Evolutionary conservation across 805 yeast genomes (phyloP).

Genomic region (Candida andamanensis): DNA sequence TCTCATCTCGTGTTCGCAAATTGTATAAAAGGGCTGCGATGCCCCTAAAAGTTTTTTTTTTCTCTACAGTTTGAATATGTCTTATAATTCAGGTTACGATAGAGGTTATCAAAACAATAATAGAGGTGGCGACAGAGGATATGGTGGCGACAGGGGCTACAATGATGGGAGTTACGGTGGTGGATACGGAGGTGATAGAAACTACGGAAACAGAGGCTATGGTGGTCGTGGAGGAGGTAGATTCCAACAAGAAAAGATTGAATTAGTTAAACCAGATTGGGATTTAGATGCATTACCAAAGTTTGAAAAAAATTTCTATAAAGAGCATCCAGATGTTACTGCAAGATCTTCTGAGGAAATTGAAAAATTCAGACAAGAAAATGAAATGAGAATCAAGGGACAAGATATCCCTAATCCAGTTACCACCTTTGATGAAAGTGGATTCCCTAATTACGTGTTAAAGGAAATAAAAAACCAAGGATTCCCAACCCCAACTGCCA

Average conservation of each 20-base stretch:
- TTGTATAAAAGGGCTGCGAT: background rate
- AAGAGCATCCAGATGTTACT: slow-evolving; percentile 76
- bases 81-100: slow-evolving; percentile 16
- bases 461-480: slow-evolving; percentile 87
- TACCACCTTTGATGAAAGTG: slow-evolving; percentile 90
- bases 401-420: slow-evolving; percentile 90
- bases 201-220: slow-evolving; percentile 29
- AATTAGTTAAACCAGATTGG: slow-evolving; percentile 74
- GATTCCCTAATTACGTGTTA: slow-evolving; percentile 92
- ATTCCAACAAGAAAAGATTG: slow-evolving; percentile 38
- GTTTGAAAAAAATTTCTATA: slow-evolving; percentile 93
- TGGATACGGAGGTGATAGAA: slow-evolving; percentile 30
- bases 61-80: slow-evolving; percentile 3
- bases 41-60: background rate
- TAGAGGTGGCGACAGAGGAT: slow-evolving; percentile 25
- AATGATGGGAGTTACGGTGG: slow-evolving; percentile 31
- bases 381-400: slow-evolving; percentile 85
- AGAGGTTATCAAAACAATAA: slow-evolving; percentile 17
- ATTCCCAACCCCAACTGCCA: slow-evolving; percentile 89
- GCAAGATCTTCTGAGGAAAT: slow-evolving; percentile 73
- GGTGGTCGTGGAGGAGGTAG: slow-evolving; percentile 32
- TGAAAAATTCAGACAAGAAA: slow-evolving; percentile 66
- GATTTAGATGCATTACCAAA: slow-evolving; percentile 71
- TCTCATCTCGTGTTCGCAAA: background rate
- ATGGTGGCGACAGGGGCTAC: slow-evolving; percentile 28